Evolutionary conservation across 148 eudicot genomes (phyloP).

Genomic region (Camellia sinensis): DNA sequence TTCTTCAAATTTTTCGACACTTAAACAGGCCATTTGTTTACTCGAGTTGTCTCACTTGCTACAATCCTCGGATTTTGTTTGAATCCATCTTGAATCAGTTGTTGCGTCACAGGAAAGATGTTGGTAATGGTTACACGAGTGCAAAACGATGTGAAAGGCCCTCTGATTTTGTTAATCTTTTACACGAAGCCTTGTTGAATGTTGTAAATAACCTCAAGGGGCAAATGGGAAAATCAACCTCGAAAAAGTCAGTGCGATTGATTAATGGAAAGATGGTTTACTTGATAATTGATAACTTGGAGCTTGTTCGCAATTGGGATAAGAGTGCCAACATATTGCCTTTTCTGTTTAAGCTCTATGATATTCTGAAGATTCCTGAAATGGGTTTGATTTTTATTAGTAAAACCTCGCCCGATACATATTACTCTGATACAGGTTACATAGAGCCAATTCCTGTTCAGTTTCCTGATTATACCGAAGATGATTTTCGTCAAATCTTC

Average conservation of each 20-base stretch:
- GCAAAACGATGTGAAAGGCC: slow-evolving; percentile 82
- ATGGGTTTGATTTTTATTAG: slow-evolving; percentile 80
- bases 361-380: slow-evolving; percentile 65
- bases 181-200: slow-evolving; percentile 54
- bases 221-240: slow-evolving; percentile 31
- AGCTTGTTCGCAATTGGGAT: slow-evolving; percentile 83
- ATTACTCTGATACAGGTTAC: slow-evolving; percentile 70
- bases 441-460: slow-evolving; percentile 69
- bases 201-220: slow-evolving; percentile 55
- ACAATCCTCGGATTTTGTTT: slow-evolving; percentile 79
- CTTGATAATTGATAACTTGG: slow-evolving; percentile 73
- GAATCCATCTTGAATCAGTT: slow-evolving; percentile 82
- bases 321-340: slow-evolving; percentile 67
- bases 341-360: slow-evolving; percentile 65
- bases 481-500: slow-evolving; percentile 70
- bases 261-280: slow-evolving; percentile 73
- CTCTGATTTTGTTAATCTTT: slow-evolving; percentile 71
- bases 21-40: slow-evolving; percentile 75
- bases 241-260: slow-evolving; percentile 34
- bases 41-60: slow-evolving; percentile 72
- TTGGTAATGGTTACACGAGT: slow-evolving; percentile 59
- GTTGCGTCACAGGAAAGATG: slow-evolving; percentile 58
- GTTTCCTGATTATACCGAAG: slow-evolving; percentile 81
- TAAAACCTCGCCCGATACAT: slow-evolving; percentile 72
- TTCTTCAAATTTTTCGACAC: slow-evolving; percentile 60